Conservation (phyloP, 352 stramenopile genomes). For the Globisporangium echinulatum region DNA sequence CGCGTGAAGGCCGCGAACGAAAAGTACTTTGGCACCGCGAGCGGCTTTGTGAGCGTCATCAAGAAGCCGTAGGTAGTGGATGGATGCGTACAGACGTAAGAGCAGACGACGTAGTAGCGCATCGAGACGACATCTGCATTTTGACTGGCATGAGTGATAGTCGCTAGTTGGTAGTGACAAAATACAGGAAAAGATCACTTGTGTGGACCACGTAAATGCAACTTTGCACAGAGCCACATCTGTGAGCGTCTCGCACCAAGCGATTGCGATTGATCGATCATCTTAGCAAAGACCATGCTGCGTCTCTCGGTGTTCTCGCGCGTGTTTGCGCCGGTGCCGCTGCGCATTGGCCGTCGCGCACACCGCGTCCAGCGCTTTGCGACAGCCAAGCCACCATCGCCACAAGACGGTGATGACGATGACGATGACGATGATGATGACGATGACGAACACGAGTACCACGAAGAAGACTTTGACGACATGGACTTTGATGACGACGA, state of each 20-base stretch:
- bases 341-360: conserved; percentile 24
- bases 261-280: not conserved
- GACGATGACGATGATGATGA: conserved; percentile 22
- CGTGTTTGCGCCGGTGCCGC: conserved; percentile 34
- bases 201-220: not conserved
- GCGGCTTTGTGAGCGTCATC: conserved; percentile 94
- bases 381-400: conserved; percentile 3
- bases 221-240: not conserved
- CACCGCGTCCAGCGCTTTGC: conserved; percentile 12
- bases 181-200: too few relatives aligned
- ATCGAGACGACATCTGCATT: too few relatives aligned
- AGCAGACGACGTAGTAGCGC: too few relatives aligned
- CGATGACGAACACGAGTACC: conserved; percentile 27
- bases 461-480: conserved; percentile 40
- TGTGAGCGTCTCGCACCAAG: not conserved
- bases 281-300: conserved; percentile 29
- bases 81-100: not conserved
- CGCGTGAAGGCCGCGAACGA: conserved; percentile 93
- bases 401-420: conserved; percentile 14
- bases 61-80: conserved; percentile 39
- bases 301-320: conserved; percentile 46
- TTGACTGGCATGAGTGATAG: too few relatives aligned
- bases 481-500: conserved; percentile 33
- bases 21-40: conserved; percentile 95
- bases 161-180: too few relatives aligned